Evolutionary conservation across 169 alveolate genomes (phyloP).

Genomic region (Besnoitia besnoiti): DNA sequence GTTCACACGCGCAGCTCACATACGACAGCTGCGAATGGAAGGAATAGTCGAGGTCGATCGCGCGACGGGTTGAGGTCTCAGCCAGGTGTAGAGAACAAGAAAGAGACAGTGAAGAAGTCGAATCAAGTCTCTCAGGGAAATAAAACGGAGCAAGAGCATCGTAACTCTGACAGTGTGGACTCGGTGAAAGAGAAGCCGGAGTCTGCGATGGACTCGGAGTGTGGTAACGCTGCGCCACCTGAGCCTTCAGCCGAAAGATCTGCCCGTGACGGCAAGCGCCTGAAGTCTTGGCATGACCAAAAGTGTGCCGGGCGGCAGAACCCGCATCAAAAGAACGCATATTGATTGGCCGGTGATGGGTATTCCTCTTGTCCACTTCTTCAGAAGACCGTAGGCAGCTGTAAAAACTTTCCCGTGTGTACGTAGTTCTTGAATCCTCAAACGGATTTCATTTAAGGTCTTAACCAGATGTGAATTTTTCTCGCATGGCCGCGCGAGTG

Average conservation of each 20-base stretch:
- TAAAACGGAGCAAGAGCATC: not conserved
- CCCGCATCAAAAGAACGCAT: not conserved
- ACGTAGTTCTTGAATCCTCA: too few relatives aligned
- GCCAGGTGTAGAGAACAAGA: not conserved
- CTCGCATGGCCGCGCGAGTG: too few relatives aligned
- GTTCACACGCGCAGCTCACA: not conserved
- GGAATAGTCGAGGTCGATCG: not conserved
- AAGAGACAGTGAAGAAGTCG: not conserved
- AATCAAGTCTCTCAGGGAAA: not conserved
- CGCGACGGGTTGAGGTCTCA: not conserved
- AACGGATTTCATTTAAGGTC: too few relatives aligned
- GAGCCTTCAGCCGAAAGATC: not conserved
- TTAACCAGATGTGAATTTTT: too few relatives aligned
- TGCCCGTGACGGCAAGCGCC: not conserved
- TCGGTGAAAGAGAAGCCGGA: not conserved
- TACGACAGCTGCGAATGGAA: not conserved
- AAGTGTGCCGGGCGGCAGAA: not conserved
- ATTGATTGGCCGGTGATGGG: not conserved
- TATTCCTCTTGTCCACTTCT: too few relatives aligned
- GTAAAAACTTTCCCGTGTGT: too few relatives aligned
- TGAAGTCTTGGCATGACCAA: not conserved
- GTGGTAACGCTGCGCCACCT: not conserved
- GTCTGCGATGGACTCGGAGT: not conserved
- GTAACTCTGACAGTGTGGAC: not conserved
- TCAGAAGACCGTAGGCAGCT: too few relatives aligned